Evolutionary conservation across 345 rosid genomes (phyloP).

Genomic region (Fremontodendron californicum): DNA sequence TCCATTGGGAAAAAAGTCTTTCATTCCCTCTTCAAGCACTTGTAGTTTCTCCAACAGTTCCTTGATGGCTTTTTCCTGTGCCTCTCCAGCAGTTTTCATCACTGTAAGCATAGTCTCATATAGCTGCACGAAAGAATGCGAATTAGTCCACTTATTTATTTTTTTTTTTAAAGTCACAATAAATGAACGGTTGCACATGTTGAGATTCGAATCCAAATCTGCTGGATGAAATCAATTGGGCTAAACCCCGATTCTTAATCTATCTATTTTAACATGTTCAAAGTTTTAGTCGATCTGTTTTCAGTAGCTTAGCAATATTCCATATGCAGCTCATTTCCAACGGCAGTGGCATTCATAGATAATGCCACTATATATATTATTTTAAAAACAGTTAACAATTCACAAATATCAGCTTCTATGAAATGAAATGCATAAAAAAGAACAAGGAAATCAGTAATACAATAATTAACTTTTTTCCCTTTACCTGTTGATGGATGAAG

Average conservation of each 20-base stretch:
- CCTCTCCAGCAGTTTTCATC: slow-evolving; percentile 32
- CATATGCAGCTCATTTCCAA: neutral
- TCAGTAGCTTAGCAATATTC: neutral
- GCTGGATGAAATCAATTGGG: too few relatives aligned
- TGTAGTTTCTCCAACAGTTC: slow-evolving; percentile 36
- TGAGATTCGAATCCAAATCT: too few relatives aligned
- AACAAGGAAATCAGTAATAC: neutral
- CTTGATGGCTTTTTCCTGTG: slow-evolving; percentile 32
- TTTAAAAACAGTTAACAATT: neutral
- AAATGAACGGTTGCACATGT: too few relatives aligned
- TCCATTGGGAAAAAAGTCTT: slow-evolving; percentile 27
- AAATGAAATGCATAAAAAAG: neutral
- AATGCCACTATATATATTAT: neutral
- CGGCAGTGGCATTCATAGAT: neutral
- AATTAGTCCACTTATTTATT: neutral
- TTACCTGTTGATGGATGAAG: slow-evolving; percentile 33
- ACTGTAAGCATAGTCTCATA: slow-evolving; percentile 13
- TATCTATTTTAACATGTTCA: neutral
- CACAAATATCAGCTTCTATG: neutral
- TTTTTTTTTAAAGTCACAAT: too few relatives aligned
- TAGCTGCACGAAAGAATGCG: slow-evolving; percentile 21
- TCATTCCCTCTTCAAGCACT: slow-evolving; percentile 40
- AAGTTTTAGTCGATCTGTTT: neutral
- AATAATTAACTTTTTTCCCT: neutral
- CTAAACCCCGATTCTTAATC: neutral